Base-by-base conservation (phyloP, 805 yeast genomes). In the Grigorovia jiainica region DNA sequence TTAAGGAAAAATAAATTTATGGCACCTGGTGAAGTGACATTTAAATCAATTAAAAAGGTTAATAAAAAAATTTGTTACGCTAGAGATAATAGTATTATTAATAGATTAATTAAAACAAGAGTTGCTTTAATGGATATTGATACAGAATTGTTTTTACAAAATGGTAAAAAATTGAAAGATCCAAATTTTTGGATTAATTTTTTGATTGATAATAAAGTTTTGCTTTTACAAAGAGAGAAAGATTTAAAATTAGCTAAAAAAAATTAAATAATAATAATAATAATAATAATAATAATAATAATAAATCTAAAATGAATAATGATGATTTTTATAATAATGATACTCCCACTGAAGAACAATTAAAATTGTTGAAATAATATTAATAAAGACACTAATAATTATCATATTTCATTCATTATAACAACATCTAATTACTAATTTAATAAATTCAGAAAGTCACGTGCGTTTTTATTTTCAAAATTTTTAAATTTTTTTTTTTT, bases 1-100 rank as follows among this genome's bases (percentile, higher is more conserved):
- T 64, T 84, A 42, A 68, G 72, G 34, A 80, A 80, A 49, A 76
- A 76, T 40, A 80, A 79, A 11, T 73, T 74, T 24, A 83, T 82
- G 92, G 86, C 75, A 38, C 75, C 74, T 5, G 94, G 94, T 4
- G 85, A 86, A 39, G 94, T 84, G 6, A 75, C 84, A 1, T 84
- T 82, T 60, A 73, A 79, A 43, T 76, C 79, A 44, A 70, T 68
- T 2, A 75, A 72, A 46, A 61, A 65, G 40, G 78, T 81, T 19
- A 72, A 66, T 46, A 71, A 75, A 47, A 60, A 75, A 24, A 70
- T 67, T 46, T 72, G 85, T 25, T 72, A 68, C 39, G 69, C 70
- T 31, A 70, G 78, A 48, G 79, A 79, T 36, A 82, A 78, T 52
- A 61, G 73, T 5, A 65, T 79, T 2, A 57, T 84, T 31, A 82